Conservation (phyloP, 352 stramenopile species). For the Pythium scleroteichum region DNA sequence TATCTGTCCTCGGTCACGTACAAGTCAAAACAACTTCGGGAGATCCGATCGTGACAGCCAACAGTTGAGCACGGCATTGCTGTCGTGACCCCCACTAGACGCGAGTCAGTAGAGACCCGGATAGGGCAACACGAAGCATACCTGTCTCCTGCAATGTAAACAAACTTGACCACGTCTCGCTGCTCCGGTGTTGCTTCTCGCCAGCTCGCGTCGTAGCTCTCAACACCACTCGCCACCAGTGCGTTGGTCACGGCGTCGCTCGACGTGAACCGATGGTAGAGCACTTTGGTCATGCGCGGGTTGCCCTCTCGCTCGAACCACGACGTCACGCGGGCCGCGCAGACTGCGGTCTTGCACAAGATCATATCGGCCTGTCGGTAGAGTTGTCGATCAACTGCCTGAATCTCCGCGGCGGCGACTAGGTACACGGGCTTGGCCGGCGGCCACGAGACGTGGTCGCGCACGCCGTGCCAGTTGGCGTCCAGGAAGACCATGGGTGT, state of each 20-base stretch:
- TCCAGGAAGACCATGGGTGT: slow-evolving; percentile 33
- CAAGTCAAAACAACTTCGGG: slow-evolving; percentile 37
- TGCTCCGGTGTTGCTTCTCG: slow-evolving; percentile 20
- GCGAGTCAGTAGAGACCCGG: too few species aligned
- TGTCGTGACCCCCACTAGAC: slow-evolving; percentile 32
- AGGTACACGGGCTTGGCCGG: slow-evolving; percentile 26
- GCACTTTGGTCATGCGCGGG: slow-evolving; percentile 37
- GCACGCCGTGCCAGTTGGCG: slow-evolving; percentile 30
- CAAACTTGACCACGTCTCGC: slow-evolving; percentile 41
- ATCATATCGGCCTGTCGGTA: slow-evolving; percentile 49
- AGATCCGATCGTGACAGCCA: slow-evolving; percentile 48
- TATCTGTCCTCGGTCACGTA: slow-evolving; percentile 46
- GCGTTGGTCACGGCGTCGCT: slow-evolving; percentile 35
- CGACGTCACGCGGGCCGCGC: slow-evolving; percentile 30
- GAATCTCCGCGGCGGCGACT: slow-evolving; percentile 34
- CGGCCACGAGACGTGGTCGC: slow-evolving; percentile 18
- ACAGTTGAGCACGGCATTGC: slow-evolving; percentile 44
- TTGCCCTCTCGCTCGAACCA: slow-evolving; percentile 62
- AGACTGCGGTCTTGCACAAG: slow-evolving; percentile 54
- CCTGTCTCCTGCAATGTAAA: slow-evolving; percentile 36
- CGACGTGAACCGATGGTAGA: slow-evolving; percentile 61
- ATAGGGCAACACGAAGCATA: slow-evolving; percentile 24
- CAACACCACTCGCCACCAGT: neutral
- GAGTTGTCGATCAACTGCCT: slow-evolving; percentile 36
- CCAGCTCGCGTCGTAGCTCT: neutral